Evolutionary conservation across 257 asterid species (phyloP), one percentile per base, ranked within the genome.

Genomic region (Primulina huaijiensis): DNA sequence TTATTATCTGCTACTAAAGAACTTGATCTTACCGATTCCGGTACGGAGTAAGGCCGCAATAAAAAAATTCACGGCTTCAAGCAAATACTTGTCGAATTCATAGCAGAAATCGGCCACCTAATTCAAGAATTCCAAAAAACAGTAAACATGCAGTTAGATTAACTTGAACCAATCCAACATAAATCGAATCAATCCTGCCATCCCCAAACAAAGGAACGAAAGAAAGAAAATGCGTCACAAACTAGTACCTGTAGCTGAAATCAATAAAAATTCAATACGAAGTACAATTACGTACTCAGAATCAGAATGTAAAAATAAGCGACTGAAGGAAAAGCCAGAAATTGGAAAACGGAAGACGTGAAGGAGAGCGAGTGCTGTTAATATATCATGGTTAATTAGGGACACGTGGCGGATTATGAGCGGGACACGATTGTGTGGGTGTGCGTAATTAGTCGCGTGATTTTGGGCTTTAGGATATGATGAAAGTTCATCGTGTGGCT

Each of bases 101-200:
- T 46, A 30, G 19, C 25, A 60, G 38, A 73, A 62, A 67, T 50
- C 8, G n/a, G 57, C 68, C 69, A 69, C 27, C 31, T 38, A 11
- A 65, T 67, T 57, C 70, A 70, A 64, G 71, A 74, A 71, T 68
- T 77, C 60, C 64, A 59, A 30, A 73, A 62, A 4, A 80, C 77
- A 70, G 65, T 37, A 61, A 67, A 27, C 73, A 38, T 33, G 85
- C 63, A 60, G 21, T 31, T 65, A 56, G 60, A 29, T 33, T 40
- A 62, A 70, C 64, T 58, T 68, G 34, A 59, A 20, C 23, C 65
- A 16, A 76, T 67, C 63, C 77, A 62, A 38, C 29, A 64, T 27
- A 23, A 69, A 76, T 27, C 16, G 38, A 76, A 65, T 38, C 56
- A 16, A 65, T 46, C 16, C 56, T 46, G 56, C 20, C 16, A 14